Base-by-base conservation (phyloP, 2,329 filamentous ascomycete species). In the Arthroderma sp. region DNA sequence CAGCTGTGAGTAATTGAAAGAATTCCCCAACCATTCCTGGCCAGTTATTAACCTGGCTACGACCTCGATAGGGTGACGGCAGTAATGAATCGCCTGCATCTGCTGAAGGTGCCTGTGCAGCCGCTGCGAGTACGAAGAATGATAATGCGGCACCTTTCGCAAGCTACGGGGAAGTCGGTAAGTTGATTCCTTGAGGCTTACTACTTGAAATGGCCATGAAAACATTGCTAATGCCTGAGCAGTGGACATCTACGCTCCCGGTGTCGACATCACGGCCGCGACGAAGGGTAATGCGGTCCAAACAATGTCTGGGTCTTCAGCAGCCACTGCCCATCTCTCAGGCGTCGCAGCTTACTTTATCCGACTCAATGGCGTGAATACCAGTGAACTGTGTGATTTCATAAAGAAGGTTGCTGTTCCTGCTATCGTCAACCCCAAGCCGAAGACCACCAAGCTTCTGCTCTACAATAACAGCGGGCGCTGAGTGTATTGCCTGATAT, bases 211-310 rank as follows among this genome's bases (percentile, higher is more conserved):
- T 9, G 22, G 15, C 8, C 9, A n/a, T 5, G 36, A 38, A n/a
- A 10, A 9, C 15, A 9, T 5, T 8, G 8, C 38, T 11, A 27
- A 5, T 30, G 8, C 4, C 27, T 22, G 7, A 6, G 22, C 11
- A 51, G 68, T 77, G 36, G 75, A 77, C 54, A 59, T 78, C 54
- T 78, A 72, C 52, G 75, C 73, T 8, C 74, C 75, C 0, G 75
- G 75, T 36, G 64, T 70, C 49, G 51, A 68, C 50, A 68, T 78
- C 47, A 60, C 72, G 6, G 69, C 65, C 28, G 56, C 72, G 4
- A 76, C 68, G 9, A 65, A 60, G 22, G 59, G 60, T 48, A 67
- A 64, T 36, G 65, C 68, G 44, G 66, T 71, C 51, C 8, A 29
- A 5, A 56, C 54, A 45, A 54, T 61, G 33, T 62, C 57, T 15